Percentiles rank a stretch among this genome's conserved stretches.
Evolutionary conservation across 805 yeast species (phyloP).

Genomic region (Soucietia sequanensis): DNA sequence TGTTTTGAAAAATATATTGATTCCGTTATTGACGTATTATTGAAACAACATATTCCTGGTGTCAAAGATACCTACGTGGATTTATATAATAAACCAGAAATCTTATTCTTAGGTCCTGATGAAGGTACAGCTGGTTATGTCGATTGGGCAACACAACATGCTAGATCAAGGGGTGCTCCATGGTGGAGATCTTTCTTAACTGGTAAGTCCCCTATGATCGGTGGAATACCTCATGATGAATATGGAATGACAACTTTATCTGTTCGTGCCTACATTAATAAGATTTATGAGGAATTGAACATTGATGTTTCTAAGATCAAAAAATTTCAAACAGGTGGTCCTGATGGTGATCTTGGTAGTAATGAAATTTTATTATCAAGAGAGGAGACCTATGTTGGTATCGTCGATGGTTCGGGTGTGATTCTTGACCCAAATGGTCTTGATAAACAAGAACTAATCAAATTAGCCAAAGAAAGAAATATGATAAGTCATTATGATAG

Average conservation of each 20-base stretch:
- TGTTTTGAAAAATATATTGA: slow-evolving; percentile 94
- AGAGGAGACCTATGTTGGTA: slow-evolving; percentile 78
- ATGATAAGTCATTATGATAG: slow-evolving; percentile 72
- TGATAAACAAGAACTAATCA: slow-evolving; percentile 71
- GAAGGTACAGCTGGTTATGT: slow-evolving; percentile 96
- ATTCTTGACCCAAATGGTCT: slow-evolving; percentile 89
- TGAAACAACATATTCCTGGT: slow-evolving; percentile 69
- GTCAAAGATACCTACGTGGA: slow-evolving; percentile 83
- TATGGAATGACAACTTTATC: slow-evolving; percentile 97
- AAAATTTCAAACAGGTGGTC: slow-evolving; percentile 97
- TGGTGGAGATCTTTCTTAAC: slow-evolving; percentile 99
- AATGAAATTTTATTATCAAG: slow-evolving; percentile 88
- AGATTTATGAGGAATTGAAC: slow-evolving; percentile 75
- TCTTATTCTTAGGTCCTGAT: slow-evolving; percentile 97
- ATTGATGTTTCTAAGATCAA: slow-evolving; percentile 57
- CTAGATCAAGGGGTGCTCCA: slow-evolving; percentile 86
- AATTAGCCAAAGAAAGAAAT: slow-evolving; percentile 74
- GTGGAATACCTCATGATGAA: slow-evolving; percentile 98
- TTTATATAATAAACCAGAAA: slow-evolving; percentile 79
- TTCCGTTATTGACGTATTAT: slow-evolving; percentile 79
- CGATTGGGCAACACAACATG: slow-evolving; percentile 97
- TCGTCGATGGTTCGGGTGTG: slow-evolving; percentile 96
- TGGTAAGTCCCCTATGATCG: slow-evolving; percentile 86
- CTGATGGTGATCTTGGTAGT: slow-evolving; percentile 97
- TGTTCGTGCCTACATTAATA: slow-evolving; percentile 87